These are phyloP conservation scores for Suhomyces sp. DNA, from an alignment of 805 yeast genomes.

Conservation along the genomic window DNA sequence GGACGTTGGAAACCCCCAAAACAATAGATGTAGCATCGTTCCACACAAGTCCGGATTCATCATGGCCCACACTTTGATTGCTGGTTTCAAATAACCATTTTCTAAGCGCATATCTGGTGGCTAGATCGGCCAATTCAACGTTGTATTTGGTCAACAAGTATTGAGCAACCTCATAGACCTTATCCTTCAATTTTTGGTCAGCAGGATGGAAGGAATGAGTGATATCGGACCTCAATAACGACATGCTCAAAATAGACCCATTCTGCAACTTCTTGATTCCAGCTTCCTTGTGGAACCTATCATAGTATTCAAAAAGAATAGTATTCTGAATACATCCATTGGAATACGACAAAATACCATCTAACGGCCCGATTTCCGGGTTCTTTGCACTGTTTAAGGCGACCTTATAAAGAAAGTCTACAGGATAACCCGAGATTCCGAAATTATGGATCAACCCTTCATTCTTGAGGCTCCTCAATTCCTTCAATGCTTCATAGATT, in stretches of 20 bases:
- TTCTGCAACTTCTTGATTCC: constrained; percentile 62
- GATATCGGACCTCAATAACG: constrained; percentile 64
- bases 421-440: constrained; percentile 88
- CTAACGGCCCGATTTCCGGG: constrained; percentile 60
- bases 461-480: constrained; percentile 56
- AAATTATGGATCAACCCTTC: constrained; percentile 63
- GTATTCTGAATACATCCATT: constrained; percentile 82
- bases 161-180: constrained; percentile 46
- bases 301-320: constrained; percentile 45
- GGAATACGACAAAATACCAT: constrained; percentile 74
- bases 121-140: constrained; percentile 76
- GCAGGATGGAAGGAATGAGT: constrained; percentile 86
- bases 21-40: constrained; percentile 55
- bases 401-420: constrained; percentile 59
- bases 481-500: constrained; percentile 61
- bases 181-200: constrained; percentile 51
- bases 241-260: constrained; percentile 89
- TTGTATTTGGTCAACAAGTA: constrained; percentile 34
- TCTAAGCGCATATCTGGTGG: constrained; percentile 71
- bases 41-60: constrained; percentile 20
- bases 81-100: constrained; percentile 49
- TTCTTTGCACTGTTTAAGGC: constrained; percentile 39
- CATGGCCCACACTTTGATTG: constrained; percentile 8
- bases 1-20: constrained; percentile 67
- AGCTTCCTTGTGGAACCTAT: constrained; percentile 50